Evolutionary conservation across 371 early-diverging fungal genomes (phyloP), one percentile per base, ranked within the genome.

Genomic region (Mucor irregularis): DNA sequence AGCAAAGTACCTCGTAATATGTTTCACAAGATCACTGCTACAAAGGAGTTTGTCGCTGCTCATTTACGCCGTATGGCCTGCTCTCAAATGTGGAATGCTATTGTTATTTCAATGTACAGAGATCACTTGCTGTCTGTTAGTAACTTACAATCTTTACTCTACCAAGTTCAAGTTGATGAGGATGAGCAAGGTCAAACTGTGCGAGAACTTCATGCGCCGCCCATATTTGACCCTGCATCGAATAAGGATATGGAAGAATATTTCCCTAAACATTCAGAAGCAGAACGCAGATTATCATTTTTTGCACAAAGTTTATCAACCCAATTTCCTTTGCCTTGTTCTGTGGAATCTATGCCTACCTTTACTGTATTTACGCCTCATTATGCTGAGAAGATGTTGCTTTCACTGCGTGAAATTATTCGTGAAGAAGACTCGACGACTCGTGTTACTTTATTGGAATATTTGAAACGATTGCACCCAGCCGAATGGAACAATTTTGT

Each of bases 291-390:
- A 21, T 77, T 95, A 14, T 84, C 89, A 6, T 95, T 92, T 71
- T 93, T 95, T 76, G 93, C 93, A 0, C 92, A 93, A 70, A 90
- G 90, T 30, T 67, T 95, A 57, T 86, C 93, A 6, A 91, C 91
- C 2, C 73, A 85, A 5, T 83, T 94, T 26, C 95, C 93, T 0
- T 74, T 78, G 51, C 92, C 95, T 0, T 74, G 90, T 19, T 88
- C 93, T 0, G 90, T 94, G 2, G 80, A 85, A 21, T 76, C 82
- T 49, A 90, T 93, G 90, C 95, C 95, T 0, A 86, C 89, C 2
- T 91, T 95, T 48, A 93, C 94, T 0, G 94, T 94, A n/a, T 76
- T 95, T 30, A 90, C 90, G 2, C 95, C 95, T 5, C 95, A 95
- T 65, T 95, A 90, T 69, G 78, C 89, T 6, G 94, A 95, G 69